Evolutionary conservation across 495 filamentous ascomycete genomes (phyloP).

Genomic region (Astrocystis sublimbata): DNA sequence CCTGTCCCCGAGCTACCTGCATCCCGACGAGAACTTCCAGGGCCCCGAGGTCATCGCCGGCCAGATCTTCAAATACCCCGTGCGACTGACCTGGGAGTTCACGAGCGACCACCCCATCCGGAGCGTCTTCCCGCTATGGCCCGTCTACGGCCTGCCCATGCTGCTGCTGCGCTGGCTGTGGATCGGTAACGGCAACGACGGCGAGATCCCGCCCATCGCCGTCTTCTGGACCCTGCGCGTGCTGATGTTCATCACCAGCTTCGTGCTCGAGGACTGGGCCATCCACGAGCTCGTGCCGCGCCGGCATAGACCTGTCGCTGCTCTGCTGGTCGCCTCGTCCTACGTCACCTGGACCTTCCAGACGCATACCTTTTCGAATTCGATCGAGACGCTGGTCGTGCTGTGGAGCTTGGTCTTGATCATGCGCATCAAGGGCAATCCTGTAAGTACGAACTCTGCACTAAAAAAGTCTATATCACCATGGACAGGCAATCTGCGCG

Average conservation of each 20-base stretch:
- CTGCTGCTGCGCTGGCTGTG: slow-evolving; percentile 85
- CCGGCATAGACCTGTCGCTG: slow-evolving; percentile 67
- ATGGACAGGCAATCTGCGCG: too few relatives aligned
- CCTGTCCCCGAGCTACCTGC: slow-evolving; percentile 90
- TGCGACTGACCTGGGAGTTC: slow-evolving; percentile 92
- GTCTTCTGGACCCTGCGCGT: slow-evolving; percentile 86
- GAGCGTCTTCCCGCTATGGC: slow-evolving; percentile 95
- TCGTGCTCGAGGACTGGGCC: slow-evolving; percentile 97
- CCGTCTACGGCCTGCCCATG: slow-evolving; percentile 90
- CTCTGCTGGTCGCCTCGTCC: slow-evolving; percentile 84
- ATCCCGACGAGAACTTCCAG: slow-evolving; percentile 98
- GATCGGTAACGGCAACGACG: slow-evolving; percentile 58
- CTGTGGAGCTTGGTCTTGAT: slow-evolving; percentile 90
- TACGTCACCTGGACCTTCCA: slow-evolving; percentile 99
- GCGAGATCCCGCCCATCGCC: slow-evolving; percentile 64
- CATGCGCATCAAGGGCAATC: slow-evolving; percentile 73
- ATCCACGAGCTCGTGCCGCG: slow-evolving; percentile 83
- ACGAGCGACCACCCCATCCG: slow-evolving; percentile 81
- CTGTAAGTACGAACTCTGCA: slow-evolving; percentile 51
- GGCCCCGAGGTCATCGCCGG: slow-evolving; percentile 95
- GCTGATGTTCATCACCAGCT: slow-evolving; percentile 90
- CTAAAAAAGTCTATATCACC: background rate
- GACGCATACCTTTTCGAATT: slow-evolving; percentile 98
- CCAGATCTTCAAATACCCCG: slow-evolving; percentile 84
- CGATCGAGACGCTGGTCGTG: slow-evolving; percentile 88